These are phyloP conservation scores for Clonostachys byssicola DNA, from an alignment of 2,329 filamentous ascomycete genomes.

Conservation along the genomic window DNA sequence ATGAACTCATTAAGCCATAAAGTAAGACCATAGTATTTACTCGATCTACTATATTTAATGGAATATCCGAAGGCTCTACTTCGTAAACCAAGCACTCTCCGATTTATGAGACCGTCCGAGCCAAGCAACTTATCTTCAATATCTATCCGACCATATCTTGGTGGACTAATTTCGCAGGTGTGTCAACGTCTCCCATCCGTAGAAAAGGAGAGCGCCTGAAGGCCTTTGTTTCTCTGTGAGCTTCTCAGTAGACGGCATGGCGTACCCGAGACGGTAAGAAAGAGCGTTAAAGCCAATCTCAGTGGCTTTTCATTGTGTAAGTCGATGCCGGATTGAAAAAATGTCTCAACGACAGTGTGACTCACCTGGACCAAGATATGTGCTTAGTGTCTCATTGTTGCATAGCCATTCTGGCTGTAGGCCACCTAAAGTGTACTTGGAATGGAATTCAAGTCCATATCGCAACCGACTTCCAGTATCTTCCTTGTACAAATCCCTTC, in stretches of 20 bases:
- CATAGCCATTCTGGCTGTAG: conserved; percentile 12
- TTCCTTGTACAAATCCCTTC: conserved; percentile 11
- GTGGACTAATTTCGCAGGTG: not conserved
- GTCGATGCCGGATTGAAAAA: too few relatives aligned
- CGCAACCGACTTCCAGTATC: conserved; percentile 11
- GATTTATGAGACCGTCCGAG: too few relatives aligned
- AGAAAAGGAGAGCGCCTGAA: conserved; percentile 5
- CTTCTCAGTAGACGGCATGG: conserved; percentile 9
- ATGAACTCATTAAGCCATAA: too few relatives aligned
- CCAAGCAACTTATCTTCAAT: too few relatives aligned
- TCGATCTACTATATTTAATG: too few relatives aligned
- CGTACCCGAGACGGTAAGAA: conserved; percentile 5
- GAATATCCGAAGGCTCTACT: too few relatives aligned
- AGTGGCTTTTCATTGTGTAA: conserved; percentile 3
- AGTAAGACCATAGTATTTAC: too few relatives aligned
- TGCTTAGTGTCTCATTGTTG: not conserved
- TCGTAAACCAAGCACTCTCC: too few relatives aligned
- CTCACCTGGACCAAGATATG: too few relatives aligned
- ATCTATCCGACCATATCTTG: not conserved
- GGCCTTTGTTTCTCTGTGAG: conserved; percentile 10
- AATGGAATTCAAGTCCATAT: conserved; percentile 14
- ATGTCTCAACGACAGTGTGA: too few relatives aligned
- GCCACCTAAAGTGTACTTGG: conserved; percentile 8
- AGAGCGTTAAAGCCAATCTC: conserved; percentile 13
- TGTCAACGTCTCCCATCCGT: conserved; percentile 7